phyloP scores from a whole-genome alignment of 75 land plant genomes.

The Larix kaempferi region DNA sequence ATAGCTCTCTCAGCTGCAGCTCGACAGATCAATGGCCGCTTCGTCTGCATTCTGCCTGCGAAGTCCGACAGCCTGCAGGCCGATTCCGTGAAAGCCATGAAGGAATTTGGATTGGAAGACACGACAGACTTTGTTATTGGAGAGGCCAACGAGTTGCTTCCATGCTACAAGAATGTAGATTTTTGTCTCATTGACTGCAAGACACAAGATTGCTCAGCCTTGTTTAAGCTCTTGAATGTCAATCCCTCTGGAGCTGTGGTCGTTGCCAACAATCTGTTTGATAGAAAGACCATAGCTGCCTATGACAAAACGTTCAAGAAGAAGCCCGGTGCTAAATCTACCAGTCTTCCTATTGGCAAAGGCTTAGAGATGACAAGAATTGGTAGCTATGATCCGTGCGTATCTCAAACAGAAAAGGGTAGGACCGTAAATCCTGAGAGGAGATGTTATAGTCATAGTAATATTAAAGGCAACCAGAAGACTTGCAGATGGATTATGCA shows the following conservation, averaged over 20 bases:
- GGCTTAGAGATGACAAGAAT: too few relatives aligned
- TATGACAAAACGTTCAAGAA: too few relatives aligned
- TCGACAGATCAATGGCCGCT: slow-evolving; percentile 63
- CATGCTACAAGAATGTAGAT: slow-evolving; percentile 34
- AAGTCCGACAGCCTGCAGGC: slow-evolving; percentile 24
- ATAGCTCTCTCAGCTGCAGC: slow-evolving; percentile 61
- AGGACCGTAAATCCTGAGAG: too few relatives aligned
- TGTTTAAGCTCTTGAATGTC: slow-evolving; percentile 32
- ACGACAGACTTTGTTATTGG: slow-evolving; percentile 50
- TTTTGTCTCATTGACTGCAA: slow-evolving; percentile 56
- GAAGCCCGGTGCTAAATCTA: too few relatives aligned
- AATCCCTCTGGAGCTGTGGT: slow-evolving; percentile 51
- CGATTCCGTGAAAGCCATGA: slow-evolving; percentile 25
- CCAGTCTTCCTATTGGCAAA: too few relatives aligned
- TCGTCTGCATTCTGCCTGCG: slow-evolving; percentile 52
- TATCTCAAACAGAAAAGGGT: too few relatives aligned
- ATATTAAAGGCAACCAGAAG: too few relatives aligned
- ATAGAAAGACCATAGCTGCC: slow-evolving; percentile 4
- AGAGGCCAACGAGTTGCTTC: slow-evolving; percentile 36
- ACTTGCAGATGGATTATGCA: too few relatives aligned
- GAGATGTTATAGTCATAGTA: too few relatives aligned
- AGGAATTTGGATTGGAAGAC: slow-evolving; percentile 39
- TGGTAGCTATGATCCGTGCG: too few relatives aligned
- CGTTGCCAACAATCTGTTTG: slow-evolving; percentile 48
- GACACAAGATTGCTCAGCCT: slow-evolving; percentile 24